These are phyloP conservation scores for Kwoniella sp. DNA, from an alignment of 768 basidiomycete genomes.

Conservation along the genomic window DNA sequence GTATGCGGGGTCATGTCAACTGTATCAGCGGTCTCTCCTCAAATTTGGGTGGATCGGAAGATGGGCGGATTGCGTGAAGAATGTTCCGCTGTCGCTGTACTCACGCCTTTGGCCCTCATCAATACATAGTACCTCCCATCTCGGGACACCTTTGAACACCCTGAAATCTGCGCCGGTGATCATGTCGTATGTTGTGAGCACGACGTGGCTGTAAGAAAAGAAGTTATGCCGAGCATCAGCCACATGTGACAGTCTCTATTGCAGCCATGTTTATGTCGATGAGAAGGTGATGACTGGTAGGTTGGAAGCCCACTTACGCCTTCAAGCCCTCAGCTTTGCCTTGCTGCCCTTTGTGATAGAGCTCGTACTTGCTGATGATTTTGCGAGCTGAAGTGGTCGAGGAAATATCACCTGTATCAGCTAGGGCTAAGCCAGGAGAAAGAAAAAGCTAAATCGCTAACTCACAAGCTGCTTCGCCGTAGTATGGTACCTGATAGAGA, in stretches of 20 bases:
- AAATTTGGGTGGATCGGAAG: background rate
- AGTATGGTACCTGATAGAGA: slow-evolving; percentile 60
- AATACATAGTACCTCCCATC: slow-evolving; percentile 92
- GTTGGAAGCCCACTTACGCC: slow-evolving; percentile 41
- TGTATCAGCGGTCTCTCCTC: background rate
- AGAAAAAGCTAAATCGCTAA: slow-evolving; percentile 63
- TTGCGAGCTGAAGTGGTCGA: slow-evolving; percentile 62
- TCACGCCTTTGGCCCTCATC: slow-evolving; percentile 90
- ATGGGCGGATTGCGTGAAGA: background rate
- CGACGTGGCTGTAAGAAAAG: slow-evolving; percentile 75
- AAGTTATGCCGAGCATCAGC: slow-evolving; percentile 19
- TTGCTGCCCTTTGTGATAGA: slow-evolving; percentile 63
- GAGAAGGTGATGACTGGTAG: too few species aligned
- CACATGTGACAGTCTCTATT: background rate
- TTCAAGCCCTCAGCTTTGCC: slow-evolving; percentile 55
- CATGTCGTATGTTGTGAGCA: slow-evolving; percentile 91
- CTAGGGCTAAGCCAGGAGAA: slow-evolving; percentile 51
- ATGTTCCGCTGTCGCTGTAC: too few species aligned
- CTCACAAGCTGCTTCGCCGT: slow-evolving; percentile 74
- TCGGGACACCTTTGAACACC: slow-evolving; percentile 75
- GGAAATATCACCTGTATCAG: background rate
- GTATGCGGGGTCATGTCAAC: background rate
- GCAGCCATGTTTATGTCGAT: slow-evolving; percentile 3
- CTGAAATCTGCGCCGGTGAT: slow-evolving; percentile 70
- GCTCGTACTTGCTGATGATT: slow-evolving; percentile 77